Conservation (phyloP, 257 asterid species). For the Petunia secreta region DNA sequence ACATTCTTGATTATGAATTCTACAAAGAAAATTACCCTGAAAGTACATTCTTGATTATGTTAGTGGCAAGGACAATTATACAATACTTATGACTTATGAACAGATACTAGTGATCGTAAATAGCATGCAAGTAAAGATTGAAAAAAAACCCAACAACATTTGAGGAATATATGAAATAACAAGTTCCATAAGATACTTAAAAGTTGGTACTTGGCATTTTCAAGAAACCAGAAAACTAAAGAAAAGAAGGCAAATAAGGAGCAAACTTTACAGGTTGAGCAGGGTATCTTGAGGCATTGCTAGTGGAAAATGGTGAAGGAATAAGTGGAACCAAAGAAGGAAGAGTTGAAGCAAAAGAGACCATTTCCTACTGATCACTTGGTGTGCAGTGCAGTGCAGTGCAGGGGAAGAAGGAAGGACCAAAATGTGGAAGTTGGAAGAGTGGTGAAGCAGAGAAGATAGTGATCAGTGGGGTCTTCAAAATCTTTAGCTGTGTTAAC, state of each 20-base stretch:
- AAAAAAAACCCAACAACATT: background rate
- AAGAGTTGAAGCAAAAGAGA: slow-evolving; percentile 75
- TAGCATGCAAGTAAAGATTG: slow-evolving; percentile 5
- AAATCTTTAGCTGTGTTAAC: background rate
- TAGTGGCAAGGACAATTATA: background rate
- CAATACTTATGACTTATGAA: background rate
- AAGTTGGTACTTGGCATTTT: background rate
- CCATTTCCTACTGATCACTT: slow-evolving; percentile 32
- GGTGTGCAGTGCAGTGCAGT: background rate
- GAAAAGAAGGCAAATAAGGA: background rate
- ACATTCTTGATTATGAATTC: background rate
- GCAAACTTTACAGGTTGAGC: slow-evolving; percentile 49
- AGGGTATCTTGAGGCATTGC: slow-evolving; percentile 35
- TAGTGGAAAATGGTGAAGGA: slow-evolving; percentile 43
- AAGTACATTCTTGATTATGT: background rate
- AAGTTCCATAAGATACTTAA: background rate
- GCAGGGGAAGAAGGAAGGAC: background rate
- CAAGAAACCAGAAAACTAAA: background rate
- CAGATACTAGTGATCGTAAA: background rate
- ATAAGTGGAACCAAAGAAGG: slow-evolving; percentile 53
- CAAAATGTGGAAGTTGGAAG: background rate
- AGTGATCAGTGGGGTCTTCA: slow-evolving; percentile 22
- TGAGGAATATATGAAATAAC: background rate
- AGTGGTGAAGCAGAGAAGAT: slow-evolving; percentile 1
- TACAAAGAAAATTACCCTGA: background rate